Percentiles rank a stretch among this genome's conserved stretches.
Evolutionary conservation across 2,329 filamentous ascomycete genomes (phyloP).

Genomic region (Colletotrichum incanum): DNA sequence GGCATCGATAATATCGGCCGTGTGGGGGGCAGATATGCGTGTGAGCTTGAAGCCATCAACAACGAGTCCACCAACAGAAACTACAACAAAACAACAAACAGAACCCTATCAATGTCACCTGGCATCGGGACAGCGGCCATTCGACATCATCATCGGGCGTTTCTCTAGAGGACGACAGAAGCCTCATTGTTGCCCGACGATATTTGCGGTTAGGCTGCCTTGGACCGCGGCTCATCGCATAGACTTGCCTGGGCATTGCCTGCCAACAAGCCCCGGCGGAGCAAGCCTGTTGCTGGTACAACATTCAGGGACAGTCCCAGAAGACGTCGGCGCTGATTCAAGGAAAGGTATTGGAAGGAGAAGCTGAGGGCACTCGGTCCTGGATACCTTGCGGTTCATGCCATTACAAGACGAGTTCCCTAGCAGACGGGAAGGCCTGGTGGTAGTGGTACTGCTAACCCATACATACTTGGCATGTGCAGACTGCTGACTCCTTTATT

Average conservation of each 20-base stretch:
- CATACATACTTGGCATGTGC: constrained; percentile 16
- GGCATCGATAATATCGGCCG: constrained; percentile 7
- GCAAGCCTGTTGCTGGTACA: constrained; percentile 20
- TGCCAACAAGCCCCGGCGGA: constrained; percentile 11
- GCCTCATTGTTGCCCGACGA: constrained; percentile 17
- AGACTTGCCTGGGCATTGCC: constrained; percentile 8
- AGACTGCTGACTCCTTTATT: background rate
- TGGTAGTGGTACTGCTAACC: constrained; percentile 11
- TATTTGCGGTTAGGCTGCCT: constrained; percentile 1
- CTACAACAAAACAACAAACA: background rate
- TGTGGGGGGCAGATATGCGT: constrained; percentile 2
- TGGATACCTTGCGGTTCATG: constrained; percentile 6
- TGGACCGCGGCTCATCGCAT: constrained; percentile 12
- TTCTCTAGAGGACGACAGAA: constrained; percentile 11
- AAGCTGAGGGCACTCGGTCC: background rate
- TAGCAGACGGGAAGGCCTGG: background rate
- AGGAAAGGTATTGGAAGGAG: background rate
- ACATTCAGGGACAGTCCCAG: constrained; percentile 25
- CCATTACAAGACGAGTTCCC: background rate
- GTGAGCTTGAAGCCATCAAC: background rate
- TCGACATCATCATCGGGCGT: constrained; percentile 3
- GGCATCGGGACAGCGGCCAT: constrained; percentile 5
- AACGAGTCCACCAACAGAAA: background rate
- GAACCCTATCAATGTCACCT: background rate
- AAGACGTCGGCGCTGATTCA: background rate